Conservation (phyloP, 345 rosid species). For the thale cress (Arabidopsis thaliana) region TAIR10.1 NC_003075.7:11411001-11411500, state of each 20-base stretch:
- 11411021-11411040: too few relatives aligned
- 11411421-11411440: conserved; percentile 69
- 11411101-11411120: conserved; percentile 3
- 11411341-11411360: conserved; percentile 57
- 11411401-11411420: conserved; percentile 56
- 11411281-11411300: conserved; percentile 57
- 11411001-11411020: conserved; percentile 1
- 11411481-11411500: background rate
- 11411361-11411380: conserved; percentile 81
- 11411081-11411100: background rate
- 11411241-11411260: conserved; percentile 7
- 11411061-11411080: background rate
- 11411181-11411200: conserved; percentile 18
- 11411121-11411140: conserved; percentile 19
- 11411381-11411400: conserved; percentile 74
- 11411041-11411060: too few relatives aligned
- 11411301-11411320: conserved; percentile 78
- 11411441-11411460: conserved; percentile 21
- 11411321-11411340: conserved; percentile 74
- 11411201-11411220: conserved; percentile 2
- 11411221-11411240: conserved; percentile 25
- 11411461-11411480: background rate
- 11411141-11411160: conserved; percentile 19
- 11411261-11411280: conserved; percentile 11
- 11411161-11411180: background rate